Conservation (phyloP, 1,284 basidiomycete species). For the Boletus semigastroideus region DNA sequence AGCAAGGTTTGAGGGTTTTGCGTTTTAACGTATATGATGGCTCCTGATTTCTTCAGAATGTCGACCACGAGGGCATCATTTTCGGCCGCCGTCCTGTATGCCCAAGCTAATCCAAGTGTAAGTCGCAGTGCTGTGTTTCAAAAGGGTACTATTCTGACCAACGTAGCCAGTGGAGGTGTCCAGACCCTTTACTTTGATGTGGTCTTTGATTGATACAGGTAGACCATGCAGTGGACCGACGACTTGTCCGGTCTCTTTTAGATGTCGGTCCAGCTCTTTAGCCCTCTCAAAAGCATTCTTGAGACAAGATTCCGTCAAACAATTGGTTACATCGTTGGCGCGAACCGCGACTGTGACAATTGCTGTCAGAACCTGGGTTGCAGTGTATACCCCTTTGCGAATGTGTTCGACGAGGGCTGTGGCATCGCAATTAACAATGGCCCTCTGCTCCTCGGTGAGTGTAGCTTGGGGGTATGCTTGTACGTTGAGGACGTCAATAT, state of each 20-base stretch:
- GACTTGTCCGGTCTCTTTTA: constrained; percentile 45
- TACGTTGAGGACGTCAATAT: constrained; percentile 15
- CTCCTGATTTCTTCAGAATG: constrained; percentile 50
- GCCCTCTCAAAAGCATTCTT: constrained; percentile 54
- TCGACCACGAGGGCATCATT: constrained; percentile 47
- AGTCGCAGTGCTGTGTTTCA: background rate
- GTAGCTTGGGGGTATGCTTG: constrained; percentile 28
- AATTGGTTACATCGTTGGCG: constrained; percentile 43
- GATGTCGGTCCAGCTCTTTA: constrained; percentile 47
- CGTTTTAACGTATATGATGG: constrained; percentile 59
- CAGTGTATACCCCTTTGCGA: constrained; percentile 22
- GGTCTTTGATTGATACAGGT: constrained; percentile 56
- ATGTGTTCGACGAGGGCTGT: constrained; percentile 26
- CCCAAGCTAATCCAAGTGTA: constrained; percentile 37
- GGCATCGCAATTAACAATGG: constrained; percentile 32
- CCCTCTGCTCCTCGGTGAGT: constrained; percentile 27
- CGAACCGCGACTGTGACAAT: constrained; percentile 28
- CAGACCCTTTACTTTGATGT: constrained; percentile 47
- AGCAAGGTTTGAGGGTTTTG: constrained; percentile 55
- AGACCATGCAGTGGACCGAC: constrained; percentile 63
- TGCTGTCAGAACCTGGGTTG: constrained; percentile 29
- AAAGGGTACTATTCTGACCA: constrained; percentile 18
- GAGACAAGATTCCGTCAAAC: constrained; percentile 57
- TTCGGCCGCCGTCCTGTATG: constrained; percentile 41
- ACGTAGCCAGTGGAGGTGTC: constrained; percentile 53